Conservation (phyloP, 306 rosid species). For the Rubus parviflorus region DNA sequence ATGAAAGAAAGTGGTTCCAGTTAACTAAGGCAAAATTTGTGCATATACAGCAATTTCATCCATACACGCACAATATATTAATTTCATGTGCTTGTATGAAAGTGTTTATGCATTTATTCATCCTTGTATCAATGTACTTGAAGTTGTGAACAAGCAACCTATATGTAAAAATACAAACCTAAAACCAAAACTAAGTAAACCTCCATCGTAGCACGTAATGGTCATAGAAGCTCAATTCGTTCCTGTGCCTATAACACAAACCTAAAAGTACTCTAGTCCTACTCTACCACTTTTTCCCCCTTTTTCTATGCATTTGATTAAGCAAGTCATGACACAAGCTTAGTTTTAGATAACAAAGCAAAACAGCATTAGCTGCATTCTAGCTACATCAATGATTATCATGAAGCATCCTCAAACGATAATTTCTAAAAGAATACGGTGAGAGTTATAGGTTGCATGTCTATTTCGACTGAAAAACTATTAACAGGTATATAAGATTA, state of each 20-base stretch:
- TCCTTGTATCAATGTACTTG: neutral
- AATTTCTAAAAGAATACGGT: neutral
- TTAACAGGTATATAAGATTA: neutral
- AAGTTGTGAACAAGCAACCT: neutral
- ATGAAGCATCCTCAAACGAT: neutral
- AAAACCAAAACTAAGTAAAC: neutral
- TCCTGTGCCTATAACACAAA: neutral
- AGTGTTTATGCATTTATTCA: neutral
- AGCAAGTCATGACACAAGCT: neutral
- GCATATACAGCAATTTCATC: neutral
- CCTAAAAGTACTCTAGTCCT: neutral
- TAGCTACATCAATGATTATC: neutral
- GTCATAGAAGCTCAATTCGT: neutral
- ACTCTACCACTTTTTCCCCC: neutral
- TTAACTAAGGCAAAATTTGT: neutral
- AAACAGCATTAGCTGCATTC: neutral
- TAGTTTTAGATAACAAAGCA: neutral
- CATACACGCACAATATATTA: neutral
- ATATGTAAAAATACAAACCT: neutral
- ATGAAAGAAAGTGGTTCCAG: neutral
- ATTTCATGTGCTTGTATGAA: neutral
- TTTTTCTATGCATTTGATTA: slow-evolving; percentile 8
- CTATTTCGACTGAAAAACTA: neutral
- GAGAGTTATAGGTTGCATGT: neutral
- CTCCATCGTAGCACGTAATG: neutral